Conservation (phyloP, 345 rosid species). For the Cardamine chenopodiifolia region DNA sequence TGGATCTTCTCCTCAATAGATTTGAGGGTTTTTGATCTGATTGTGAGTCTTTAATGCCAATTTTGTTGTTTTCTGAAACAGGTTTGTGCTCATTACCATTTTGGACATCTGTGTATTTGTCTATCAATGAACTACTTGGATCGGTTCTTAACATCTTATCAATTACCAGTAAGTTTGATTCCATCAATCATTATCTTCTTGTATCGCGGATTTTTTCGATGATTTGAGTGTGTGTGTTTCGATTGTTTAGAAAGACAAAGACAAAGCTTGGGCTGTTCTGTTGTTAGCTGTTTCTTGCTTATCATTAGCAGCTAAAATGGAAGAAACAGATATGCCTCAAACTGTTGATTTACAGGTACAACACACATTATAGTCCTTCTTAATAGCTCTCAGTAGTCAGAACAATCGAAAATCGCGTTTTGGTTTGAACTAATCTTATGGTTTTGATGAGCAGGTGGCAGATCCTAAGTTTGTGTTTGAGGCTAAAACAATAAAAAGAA, state of each 20-base stretch:
- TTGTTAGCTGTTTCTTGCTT: slow-evolving; percentile 71
- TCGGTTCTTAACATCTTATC: slow-evolving; percentile 62
- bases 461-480: slow-evolving; percentile 60
- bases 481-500: slow-evolving; percentile 59
- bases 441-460: slow-evolving; percentile 50
- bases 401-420: neutral
- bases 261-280: slow-evolving; percentile 65
- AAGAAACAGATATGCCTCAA: slow-evolving; percentile 63
- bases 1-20: slow-evolving; percentile 34
- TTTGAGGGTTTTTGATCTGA: slow-evolving; percentile 20
- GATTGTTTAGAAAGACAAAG: slow-evolving; percentile 54
- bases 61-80: slow-evolving; percentile 41
- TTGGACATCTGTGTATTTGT: slow-evolving; percentile 57
- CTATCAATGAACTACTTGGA: slow-evolving; percentile 72
- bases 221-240: slow-evolving; percentile 15
- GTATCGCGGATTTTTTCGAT: neutral
- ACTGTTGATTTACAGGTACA: slow-evolving; percentile 70
- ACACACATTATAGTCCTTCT: slow-evolving; percentile 22
- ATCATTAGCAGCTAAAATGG: slow-evolving; percentile 78
- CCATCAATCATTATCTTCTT: neutral
- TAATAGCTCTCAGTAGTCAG: neutral
- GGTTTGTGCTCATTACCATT: slow-evolving; percentile 62
- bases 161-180: slow-evolving; percentile 64
- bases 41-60: slow-evolving; percentile 34
- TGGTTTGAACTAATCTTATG: slow-evolving; percentile 8